Percentiles rank a stretch among this genome's conserved stretches.
Evolutionary conservation across 2,329 filamentous ascomycete genomes (phyloP).

Genomic region (Calycina marina): DNA sequence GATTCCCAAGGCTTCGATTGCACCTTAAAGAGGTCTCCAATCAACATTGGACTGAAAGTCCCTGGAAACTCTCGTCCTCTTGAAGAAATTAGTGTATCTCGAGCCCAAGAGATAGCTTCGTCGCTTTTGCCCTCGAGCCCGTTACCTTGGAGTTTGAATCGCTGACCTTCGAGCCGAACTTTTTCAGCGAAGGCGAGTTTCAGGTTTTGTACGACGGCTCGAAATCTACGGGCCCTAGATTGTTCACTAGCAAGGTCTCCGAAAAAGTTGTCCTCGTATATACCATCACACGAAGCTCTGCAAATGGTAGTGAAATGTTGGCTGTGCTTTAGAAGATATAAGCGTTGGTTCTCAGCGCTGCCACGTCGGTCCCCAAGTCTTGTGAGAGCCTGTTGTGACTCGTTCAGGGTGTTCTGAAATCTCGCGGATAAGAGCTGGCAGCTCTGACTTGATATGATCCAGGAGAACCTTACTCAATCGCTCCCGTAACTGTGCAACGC

Average conservation of each 20-base stretch:
- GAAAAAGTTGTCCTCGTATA: constrained; percentile 11
- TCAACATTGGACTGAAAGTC: constrained; percentile 7
- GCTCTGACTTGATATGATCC: constrained; percentile 7
- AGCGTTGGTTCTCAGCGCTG: constrained; percentile 2
- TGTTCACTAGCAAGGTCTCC: constrained; percentile 2
- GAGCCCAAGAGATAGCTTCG: constrained; percentile 1
- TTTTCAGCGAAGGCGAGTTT: constrained; percentile 8
- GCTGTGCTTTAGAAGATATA: constrained; percentile 7
- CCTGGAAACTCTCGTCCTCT: constrained; percentile 5
- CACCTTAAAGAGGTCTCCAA: constrained; percentile 9
- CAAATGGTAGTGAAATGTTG: constrained; percentile 7
- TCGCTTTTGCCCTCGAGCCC: constrained; percentile 4
- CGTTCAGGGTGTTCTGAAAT: constrained; percentile 11
- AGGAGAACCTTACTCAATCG: constrained; percentile 27
- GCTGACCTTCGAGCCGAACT: constrained; percentile 5
- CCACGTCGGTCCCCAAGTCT: constrained; percentile 7
- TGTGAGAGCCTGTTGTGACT: not conserved
- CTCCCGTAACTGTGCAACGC: constrained; percentile 28
- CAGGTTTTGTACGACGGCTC: constrained; percentile 9
- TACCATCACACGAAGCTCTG: constrained; percentile 8
- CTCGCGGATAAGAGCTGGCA: constrained; percentile 9
- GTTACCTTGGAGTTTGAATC: constrained; percentile 1
- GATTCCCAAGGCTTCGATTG: constrained; percentile 6
- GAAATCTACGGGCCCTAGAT: constrained; percentile 6
- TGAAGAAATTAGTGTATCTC: constrained; percentile 1